Evolutionary conservation across 129 eudicot genomes (phyloP).

Genomic region (Flaveria robusta): DNA sequence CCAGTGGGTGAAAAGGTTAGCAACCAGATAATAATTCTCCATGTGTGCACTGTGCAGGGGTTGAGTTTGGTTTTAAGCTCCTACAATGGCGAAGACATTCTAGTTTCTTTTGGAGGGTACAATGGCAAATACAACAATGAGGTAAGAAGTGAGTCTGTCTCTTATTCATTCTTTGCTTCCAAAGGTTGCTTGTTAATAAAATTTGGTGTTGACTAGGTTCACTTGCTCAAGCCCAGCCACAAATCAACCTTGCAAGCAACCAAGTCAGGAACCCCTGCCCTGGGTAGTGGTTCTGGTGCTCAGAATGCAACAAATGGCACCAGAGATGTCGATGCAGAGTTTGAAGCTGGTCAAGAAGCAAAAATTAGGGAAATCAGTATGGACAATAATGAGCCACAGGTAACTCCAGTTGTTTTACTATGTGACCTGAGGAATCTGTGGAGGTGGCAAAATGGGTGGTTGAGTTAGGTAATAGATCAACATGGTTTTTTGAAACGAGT

Average conservation of each 20-base stretch:
- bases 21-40: neutral
- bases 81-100: conserved; percentile 76
- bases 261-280: conserved; percentile 63
- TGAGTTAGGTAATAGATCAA: neutral
- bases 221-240: conserved; percentile 94
- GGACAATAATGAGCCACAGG: conserved; percentile 70
- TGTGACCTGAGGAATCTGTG: neutral
- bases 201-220: conserved; percentile 52
- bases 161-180: conserved; percentile 1
- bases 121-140: conserved; percentile 98
- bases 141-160: conserved; percentile 40
- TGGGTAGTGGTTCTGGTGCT: conserved; percentile 85
- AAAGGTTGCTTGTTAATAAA: conserved; percentile 19
- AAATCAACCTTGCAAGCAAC: conserved; percentile 85
- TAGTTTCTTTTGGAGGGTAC: conserved; percentile 96
- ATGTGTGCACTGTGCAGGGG: conserved; percentile 52
- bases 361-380: conserved; percentile 81
- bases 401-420: conserved; percentile 22
- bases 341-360: conserved; percentile 81
- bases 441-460: neutral
- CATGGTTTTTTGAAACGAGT: neutral
- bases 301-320: conserved; percentile 83
- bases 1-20: neutral
- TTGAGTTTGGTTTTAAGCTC: conserved; percentile 92
- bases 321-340: conserved; percentile 74